A percentile compares a stretch with the other conserved stretches of the same genome.
These are phyloP conservation scores for Candida hispaniensis DNA, from an alignment of 805 yeast genomes.

Conservation along the genomic window DNA sequence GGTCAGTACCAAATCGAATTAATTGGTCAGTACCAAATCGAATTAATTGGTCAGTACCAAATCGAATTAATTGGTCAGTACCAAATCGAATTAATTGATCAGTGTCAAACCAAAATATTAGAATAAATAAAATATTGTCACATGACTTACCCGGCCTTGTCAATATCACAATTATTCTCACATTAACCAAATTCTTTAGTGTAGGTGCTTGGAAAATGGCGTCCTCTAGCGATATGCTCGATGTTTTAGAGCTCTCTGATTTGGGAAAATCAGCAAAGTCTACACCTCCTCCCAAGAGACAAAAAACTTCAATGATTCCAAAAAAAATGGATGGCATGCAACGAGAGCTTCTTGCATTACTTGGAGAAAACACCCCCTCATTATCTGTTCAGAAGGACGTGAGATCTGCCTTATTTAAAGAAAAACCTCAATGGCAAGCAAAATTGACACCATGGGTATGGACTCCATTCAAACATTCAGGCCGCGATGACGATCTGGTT, in stretches of 20 bases:
- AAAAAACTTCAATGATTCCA: constrained; percentile 1
- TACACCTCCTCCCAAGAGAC: constrained; percentile 16
- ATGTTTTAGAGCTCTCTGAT: constrained; percentile 26
- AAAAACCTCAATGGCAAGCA: constrained; percentile 45
- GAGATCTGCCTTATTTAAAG: constrained; percentile 36
- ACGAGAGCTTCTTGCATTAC: constrained; percentile 73
- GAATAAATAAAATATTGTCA: too few species aligned
- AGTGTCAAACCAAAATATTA: too few species aligned
- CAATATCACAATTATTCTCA: too few species aligned
- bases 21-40: too few species aligned
- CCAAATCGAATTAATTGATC: too few species aligned
- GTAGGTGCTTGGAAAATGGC: too few species aligned
- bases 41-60: too few species aligned
- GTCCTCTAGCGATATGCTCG: constrained; percentile 28
- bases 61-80: too few species aligned
- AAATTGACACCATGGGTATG: constrained; percentile 79
- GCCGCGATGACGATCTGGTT: constrained; percentile 40
- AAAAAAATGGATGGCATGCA: constrained; percentile 55
- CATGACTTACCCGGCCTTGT: too few species aligned
- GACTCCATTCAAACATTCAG: constrained; percentile 46
- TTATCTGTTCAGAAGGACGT: constrained; percentile 39
- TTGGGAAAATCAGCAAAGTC: constrained; percentile 17
- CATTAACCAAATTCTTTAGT: too few species aligned
- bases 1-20: too few species aligned
- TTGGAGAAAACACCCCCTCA: constrained; percentile 91